Evolutionary conservation across 805 yeast species (phyloP), one percentile per base, ranked within the genome.

Genomic region (Candida ortonii): DNA sequence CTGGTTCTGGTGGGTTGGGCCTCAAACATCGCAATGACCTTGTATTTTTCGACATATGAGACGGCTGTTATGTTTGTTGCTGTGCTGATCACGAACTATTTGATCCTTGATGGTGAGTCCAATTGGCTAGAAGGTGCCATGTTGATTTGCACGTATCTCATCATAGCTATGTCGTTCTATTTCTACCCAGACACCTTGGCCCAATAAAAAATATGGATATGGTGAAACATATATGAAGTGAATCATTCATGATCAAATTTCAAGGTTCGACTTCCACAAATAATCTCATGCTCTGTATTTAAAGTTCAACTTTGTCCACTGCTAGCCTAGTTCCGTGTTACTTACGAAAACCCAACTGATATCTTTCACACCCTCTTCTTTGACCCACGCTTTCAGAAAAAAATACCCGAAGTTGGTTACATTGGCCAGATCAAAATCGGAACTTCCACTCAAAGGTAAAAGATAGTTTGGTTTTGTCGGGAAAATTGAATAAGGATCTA

Each of bases 101-200:
- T 89, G 50, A 82, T 93, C 44, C 72, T 84, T 43, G 98, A 93
- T 57, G 98, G 98, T 38, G 95, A 87, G 60, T 78, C 89, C 41
- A 90, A 93, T 59, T 93, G 97, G 97, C 71, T 93, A 35, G 98
- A 93, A 68, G 98, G 98, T 35, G 87, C 81, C 23, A 81, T 93
- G 93, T 70, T 93, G 47, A 59, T 93, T 38, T 80, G 94, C 40
- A 85, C 95, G 34, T 93, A 93, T 57, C 57, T 81, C 38, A 82
- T 93, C 37, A 80, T 88, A 36, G 96, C 95, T 2, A 68, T 93
- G 49, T 89, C 97, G 1, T 93, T 93, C 69, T 85, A 72, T 67
- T 85, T 76, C 60, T 85, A 87, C 53, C 98, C 98, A 6, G 94
- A 74, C 50, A 55, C 56, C 14, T 35, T 57, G 30, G 58, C 55